A percentile compares a stretch with the other conserved stretches of the same genome.
phyloP scores from a whole-genome alignment of 768 basidiomycete species.

The Amylocystis lapponica region DNA sequence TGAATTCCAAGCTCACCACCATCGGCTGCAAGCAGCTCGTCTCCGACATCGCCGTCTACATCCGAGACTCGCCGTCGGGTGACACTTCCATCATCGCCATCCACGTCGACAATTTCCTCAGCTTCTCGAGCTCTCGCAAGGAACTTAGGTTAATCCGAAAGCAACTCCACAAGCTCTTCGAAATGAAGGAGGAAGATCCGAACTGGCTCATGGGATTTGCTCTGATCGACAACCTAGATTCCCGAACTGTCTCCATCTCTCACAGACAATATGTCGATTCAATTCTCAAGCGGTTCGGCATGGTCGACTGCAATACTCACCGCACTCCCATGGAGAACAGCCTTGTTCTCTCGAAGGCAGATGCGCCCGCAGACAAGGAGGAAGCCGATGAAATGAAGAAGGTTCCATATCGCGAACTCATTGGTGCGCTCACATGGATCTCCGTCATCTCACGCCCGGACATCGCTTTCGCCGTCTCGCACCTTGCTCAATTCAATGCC shows the following conservation, averaged over 20 bases:
- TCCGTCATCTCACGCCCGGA: conserved; percentile 28
- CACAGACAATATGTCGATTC: conserved; percentile 17
- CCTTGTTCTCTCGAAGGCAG: conserved; percentile 1
- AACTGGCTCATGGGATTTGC: conserved; percentile 19
- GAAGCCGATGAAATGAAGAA: conserved; percentile 1
- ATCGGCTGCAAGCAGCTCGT: background rate
- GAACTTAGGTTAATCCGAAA: background rate
- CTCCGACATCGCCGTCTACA: conserved; percentile 1
- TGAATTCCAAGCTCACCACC: conserved; percentile 7
- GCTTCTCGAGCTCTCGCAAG: background rate
- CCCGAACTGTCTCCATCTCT: conserved; percentile 23
- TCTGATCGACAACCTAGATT: conserved; percentile 19
- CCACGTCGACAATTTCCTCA: conserved; percentile 13
- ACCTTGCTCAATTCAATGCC: conserved; percentile 13
- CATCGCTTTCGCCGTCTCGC: conserved; percentile 24
- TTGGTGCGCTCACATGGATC: conserved; percentile 22
- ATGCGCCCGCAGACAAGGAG: conserved; percentile 2
- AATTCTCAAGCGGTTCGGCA: conserved; percentile 11
- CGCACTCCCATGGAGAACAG: conserved; percentile 1
- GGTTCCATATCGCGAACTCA: background rate
- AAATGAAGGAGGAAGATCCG: conserved; percentile 1
- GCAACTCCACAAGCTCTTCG: background rate
- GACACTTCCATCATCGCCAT: conserved; percentile 4
- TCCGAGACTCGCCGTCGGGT: background rate
- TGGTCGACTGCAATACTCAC: conserved; percentile 9